phyloP scores from a whole-genome alignment of 768 basidiomycete genomes.

The Pleurotus ostreatus region DNA sequence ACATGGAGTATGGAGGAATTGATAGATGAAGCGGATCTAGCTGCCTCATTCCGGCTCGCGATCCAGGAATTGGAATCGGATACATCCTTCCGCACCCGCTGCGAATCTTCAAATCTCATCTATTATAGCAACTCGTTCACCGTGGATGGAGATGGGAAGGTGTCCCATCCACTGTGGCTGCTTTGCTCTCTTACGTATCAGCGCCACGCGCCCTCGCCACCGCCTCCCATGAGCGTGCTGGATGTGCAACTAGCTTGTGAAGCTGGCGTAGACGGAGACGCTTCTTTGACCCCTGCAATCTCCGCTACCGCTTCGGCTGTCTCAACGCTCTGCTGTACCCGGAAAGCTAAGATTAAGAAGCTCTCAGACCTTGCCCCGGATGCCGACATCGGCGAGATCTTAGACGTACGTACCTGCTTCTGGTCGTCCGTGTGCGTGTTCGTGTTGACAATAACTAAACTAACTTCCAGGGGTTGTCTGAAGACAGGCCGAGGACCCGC shows the following conservation, averaged over 20 bases:
- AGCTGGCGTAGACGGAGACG: not conserved
- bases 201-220: not conserved
- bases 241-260: not conserved
- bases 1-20: conserved; percentile 35
- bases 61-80: conserved; percentile 4
- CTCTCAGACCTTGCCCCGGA: conserved; percentile 12
- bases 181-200: conserved; percentile 19
- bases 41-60: conserved; percentile 5
- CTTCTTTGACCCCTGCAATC: not conserved
- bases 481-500: conserved; percentile 33
- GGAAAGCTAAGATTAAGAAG: conserved; percentile 25
- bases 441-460: no score
- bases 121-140: conserved; percentile 20
- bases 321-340: conserved; percentile 24
- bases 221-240: not conserved
- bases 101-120: not conserved
- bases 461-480: conserved; percentile 30
- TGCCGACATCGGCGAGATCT: conserved; percentile 27
- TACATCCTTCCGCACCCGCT: not conserved
- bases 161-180: conserved; percentile 50
- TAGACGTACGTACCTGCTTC: conserved; percentile 28
- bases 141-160: conserved; percentile 47
- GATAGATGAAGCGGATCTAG: conserved; percentile 9
- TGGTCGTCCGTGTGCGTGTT: conserved; percentile 1
- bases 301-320: conserved; percentile 17